Evolutionary conservation across 1,284 basidiomycete genomes (phyloP).

Genomic region (Agaricales sp.): DNA sequence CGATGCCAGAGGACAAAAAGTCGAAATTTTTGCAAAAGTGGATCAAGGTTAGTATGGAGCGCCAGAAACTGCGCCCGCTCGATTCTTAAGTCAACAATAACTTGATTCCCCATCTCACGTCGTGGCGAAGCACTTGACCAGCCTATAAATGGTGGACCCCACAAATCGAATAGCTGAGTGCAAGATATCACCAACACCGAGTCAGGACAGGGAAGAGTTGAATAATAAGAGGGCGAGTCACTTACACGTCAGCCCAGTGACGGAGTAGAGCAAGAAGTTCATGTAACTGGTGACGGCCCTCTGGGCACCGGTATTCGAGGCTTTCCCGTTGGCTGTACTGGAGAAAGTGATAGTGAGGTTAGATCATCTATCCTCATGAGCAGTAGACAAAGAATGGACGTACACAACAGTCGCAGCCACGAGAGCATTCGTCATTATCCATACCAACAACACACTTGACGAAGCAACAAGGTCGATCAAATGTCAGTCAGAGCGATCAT

Average conservation of each 20-base stretch:
- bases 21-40: no score
- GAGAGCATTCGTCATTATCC: not conserved
- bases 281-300: slow-evolving; percentile 66
- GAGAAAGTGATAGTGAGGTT: not conserved
- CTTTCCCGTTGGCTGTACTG: slow-evolving; percentile 43
- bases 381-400: no score
- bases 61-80: no score
- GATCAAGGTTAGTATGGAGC: no score
- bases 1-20: no score
- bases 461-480: slow-evolving; percentile 66
- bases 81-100: no score
- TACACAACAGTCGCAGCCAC: not conserved
- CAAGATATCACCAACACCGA: no score
- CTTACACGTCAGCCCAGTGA: slow-evolving; percentile 78
- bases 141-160: slow-evolving; percentile 69
- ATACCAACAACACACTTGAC: slow-evolving; percentile 23
- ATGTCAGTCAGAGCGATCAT: slow-evolving; percentile 31
- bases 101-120: no score
- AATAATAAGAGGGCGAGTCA: slow-evolving; percentile 13
- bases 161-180: slow-evolving; percentile 68
- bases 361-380: no score
- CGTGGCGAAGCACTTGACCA: slow-evolving; percentile 75
- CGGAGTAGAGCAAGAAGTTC: slow-evolving; percentile 74
- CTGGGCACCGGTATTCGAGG: slow-evolving; percentile 30
- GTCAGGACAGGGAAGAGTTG: slow-evolving; percentile 1